Evolutionary conservation across 2,329 filamentous ascomycete species (phyloP).

Genomic region (Venturia carpophila): DNA sequence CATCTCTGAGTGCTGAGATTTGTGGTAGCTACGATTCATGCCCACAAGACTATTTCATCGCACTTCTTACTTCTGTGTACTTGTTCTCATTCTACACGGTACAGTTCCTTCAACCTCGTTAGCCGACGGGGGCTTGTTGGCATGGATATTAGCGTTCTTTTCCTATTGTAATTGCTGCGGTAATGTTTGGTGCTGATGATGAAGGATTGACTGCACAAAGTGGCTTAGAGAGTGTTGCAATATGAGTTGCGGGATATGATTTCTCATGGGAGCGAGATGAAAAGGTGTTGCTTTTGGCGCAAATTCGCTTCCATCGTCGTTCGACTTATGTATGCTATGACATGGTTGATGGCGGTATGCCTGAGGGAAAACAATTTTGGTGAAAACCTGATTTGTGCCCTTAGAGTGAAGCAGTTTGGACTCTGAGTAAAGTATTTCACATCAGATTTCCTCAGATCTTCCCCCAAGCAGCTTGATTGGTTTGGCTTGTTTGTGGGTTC

Average conservation of each 20-base stretch:
- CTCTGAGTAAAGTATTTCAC: not conserved
- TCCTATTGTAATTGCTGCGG: not conserved
- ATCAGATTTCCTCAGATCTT: not conserved
- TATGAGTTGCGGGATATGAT: not conserved
- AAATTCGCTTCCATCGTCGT: conserved; percentile 1
- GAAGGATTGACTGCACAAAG: not conserved
- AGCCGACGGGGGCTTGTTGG: not conserved
- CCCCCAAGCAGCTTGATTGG: too few relatives aligned
- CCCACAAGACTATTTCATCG: not conserved
- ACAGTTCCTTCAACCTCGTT: not conserved
- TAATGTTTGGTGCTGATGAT: conserved; percentile 7
- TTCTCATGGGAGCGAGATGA: not conserved
- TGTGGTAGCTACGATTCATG: conserved; percentile 10
- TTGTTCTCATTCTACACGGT: conserved; percentile 5
- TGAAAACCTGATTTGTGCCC: not conserved
- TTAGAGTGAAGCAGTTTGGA: not conserved
- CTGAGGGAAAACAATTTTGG: conserved; percentile 10
- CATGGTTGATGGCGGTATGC: conserved; percentile 10
- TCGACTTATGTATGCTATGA: conserved; percentile 3
- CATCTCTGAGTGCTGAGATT: conserved; percentile 9
- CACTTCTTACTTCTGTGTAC: conserved; percentile 6
- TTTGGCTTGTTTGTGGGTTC: too few relatives aligned
- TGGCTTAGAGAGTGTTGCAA: too few relatives aligned
- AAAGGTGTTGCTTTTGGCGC: not conserved
- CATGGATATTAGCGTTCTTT: not conserved